Evolutionary conservation across 140 eudicot species (phyloP).

Genomic region (Ambrosia hybrid): DNA sequence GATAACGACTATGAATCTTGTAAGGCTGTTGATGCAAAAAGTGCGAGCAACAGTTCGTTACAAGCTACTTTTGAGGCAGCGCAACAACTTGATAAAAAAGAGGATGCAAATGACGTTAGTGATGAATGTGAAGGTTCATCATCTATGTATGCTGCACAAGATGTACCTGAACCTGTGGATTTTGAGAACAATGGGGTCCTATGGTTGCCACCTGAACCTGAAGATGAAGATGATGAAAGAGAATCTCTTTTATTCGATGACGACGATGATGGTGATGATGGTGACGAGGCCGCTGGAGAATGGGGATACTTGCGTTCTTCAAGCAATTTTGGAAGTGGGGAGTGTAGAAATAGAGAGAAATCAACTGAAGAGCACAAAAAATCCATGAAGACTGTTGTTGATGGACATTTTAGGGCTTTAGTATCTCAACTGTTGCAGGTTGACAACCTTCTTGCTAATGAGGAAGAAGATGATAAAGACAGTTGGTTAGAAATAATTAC

Average conservation of each 20-base stretch:
- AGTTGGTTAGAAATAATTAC: conserved; percentile 93
- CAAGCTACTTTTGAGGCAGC: conserved; percentile 43
- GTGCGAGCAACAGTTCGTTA: conserved; percentile 44
- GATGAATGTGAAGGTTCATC: conserved; percentile 87
- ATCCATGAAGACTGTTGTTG: conserved; percentile 88
- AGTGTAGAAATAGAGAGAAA: conserved; percentile 58
- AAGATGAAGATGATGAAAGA: conserved; percentile 94
- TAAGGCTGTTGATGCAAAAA: conserved; percentile 45
- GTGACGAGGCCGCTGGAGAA: conserved; percentile 73
- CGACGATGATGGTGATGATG: conserved; percentile 51
- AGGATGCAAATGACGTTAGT: conserved; percentile 49
- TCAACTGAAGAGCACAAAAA: conserved; percentile 90
- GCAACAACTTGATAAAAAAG: conserved; percentile 49
- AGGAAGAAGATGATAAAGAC: conserved; percentile 61
- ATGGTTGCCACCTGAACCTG: conserved; percentile 99
- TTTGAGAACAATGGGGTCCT: conserved; percentile 94
- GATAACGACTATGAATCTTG: conserved; percentile 48
- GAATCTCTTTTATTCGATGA: conserved; percentile 76
- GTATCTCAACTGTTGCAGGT: conserved; percentile 92
- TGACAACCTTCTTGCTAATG: conserved; percentile 71
- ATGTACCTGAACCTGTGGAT: conserved; percentile 83
- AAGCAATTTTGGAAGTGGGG: conserved; percentile 78
- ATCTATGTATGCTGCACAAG: conserved; percentile 63
- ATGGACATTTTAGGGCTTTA: conserved; percentile 95
- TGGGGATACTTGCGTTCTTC: conserved; percentile 73